A percentile compares a stretch with the other conserved stretches of the same genome.
These are phyloP conservation scores for Paecilomyces formosus DNA, from an alignment of 2,329 filamentous ascomycete species.

Conservation along the genomic window DNA sequence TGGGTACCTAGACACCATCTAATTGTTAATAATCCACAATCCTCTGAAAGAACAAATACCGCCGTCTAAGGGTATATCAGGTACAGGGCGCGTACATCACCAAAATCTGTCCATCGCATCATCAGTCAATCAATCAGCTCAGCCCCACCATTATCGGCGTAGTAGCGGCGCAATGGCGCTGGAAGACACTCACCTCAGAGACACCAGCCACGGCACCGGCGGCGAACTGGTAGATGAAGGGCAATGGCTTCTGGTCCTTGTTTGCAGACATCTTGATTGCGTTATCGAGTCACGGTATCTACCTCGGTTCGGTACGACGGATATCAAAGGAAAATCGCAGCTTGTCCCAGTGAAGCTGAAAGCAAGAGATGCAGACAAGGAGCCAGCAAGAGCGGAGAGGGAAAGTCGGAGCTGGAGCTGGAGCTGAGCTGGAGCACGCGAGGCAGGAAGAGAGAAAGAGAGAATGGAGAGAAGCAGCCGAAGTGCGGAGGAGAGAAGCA, in stretches of 20 bases:
- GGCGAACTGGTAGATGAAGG: slow-evolving; percentile 91
- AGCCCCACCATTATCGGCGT: neutral
- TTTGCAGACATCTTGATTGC: slow-evolving; percentile 48
- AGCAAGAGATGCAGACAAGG: neutral
- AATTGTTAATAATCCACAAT: slow-evolving; percentile 2
- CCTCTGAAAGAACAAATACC: neutral
- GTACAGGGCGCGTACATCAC: slow-evolving; percentile 15
- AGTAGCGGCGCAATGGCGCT: neutral
- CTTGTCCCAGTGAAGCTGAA: neutral
- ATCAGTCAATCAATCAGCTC: slow-evolving; percentile 9
- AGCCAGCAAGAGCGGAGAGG: slow-evolving; percentile 3
- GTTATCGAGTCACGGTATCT: slow-evolving; percentile 5
- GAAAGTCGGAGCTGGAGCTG: slow-evolving; percentile 3
- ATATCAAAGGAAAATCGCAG: neutral
- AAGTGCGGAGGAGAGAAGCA: neutral
- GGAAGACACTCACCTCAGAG: slow-evolving; percentile 63
- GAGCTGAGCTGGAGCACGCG: slow-evolving; percentile 1
- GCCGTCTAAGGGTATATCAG: neutral
- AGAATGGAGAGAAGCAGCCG: slow-evolving; percentile 3
- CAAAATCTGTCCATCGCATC: slow-evolving; percentile 13
- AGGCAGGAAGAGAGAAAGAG: slow-evolving; percentile 5
- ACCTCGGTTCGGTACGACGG: neutral
- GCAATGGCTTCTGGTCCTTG: slow-evolving; percentile 64
- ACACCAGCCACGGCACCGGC: slow-evolving; percentile 96
- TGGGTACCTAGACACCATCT: slow-evolving; percentile 66